Percentiles rank a stretch among this genome's conserved stretches.
Evolutionary conservation across 2,329 filamentous ascomycete genomes (phyloP).

Genomic region (Fusarium dimerum): DNA sequence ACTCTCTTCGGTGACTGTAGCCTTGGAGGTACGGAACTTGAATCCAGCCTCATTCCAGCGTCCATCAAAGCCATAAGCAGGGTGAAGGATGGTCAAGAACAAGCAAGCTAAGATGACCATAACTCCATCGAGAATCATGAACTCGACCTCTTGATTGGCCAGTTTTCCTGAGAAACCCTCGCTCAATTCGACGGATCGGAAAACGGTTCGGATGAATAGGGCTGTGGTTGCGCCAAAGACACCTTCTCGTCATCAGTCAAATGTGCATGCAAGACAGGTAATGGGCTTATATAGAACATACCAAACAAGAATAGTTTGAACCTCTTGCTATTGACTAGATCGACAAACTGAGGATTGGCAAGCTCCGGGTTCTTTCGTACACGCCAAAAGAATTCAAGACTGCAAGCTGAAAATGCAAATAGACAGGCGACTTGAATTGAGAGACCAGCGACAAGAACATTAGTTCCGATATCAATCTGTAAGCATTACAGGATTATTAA

Average conservation of each 20-base stretch:
- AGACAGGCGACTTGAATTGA: conserved; percentile 18
- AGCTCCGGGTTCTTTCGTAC: conserved; percentile 11
- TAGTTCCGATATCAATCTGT: conserved; percentile 15
- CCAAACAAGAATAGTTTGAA: conserved; percentile 14
- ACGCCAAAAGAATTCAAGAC: conserved; percentile 18
- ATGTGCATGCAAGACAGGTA: no score
- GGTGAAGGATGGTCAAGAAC: conserved; percentile 14
- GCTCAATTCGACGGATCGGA: conserved; percentile 18
- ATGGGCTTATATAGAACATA: neutral
- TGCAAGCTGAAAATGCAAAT: conserved; percentile 17
- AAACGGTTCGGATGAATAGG: conserved; percentile 17
- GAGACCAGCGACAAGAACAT: conserved; percentile 20
- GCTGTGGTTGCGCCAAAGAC: conserved; percentile 5
- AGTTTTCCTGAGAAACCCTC: conserved; percentile 16
- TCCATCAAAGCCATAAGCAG: conserved; percentile 6
- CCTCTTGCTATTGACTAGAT: conserved; percentile 11
- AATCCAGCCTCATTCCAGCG: conserved; percentile 17
- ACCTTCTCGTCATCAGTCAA: no score
- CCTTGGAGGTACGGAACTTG: conserved; percentile 13
- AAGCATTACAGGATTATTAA: neutral
- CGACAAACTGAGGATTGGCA: conserved; percentile 9
- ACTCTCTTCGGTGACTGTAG: conserved; percentile 1
- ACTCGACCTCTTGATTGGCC: conserved; percentile 17
- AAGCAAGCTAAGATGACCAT: conserved; percentile 19
- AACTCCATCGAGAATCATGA: conserved; percentile 21